Base-by-base conservation (phyloP, 768 basidiomycete species). In the Phlegmacium glaucopus region DNA sequence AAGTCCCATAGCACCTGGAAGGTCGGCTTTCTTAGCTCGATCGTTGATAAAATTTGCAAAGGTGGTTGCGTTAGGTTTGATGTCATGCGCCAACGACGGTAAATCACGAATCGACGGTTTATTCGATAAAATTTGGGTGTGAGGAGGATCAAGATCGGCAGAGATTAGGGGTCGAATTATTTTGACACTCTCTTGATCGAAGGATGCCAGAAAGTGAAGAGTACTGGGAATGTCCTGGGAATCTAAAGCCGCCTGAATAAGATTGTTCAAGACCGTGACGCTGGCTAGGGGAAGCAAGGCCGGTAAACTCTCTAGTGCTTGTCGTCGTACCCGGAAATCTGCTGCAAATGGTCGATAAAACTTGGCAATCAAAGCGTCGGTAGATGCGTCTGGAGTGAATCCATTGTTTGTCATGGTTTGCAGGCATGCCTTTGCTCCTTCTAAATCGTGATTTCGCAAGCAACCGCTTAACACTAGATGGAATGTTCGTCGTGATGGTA, bases 391-490 rank as follows among this genome's bases (percentile, higher is more conserved):
- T 52, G 77, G 62, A 10, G 72, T 70, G 55, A 78, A 71, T 1
- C 82, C 83, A 6, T 78, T 72, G 18, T 69, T 57, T 52, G 70
- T 64, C 89, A 92, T 91, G 16, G 52, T 50, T 9, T 63, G 65
- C n/a, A 90, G 64, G 53, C 64, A 72, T 25, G 64, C 61, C 62
- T 75, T 78, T 40, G 85, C 85, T 34, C 72, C 72, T 47, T 61
- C 55, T 38, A 90, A 61, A 60, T 89, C 75, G 62, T 75, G 70
- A 60, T 90, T 90, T 57, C 78, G 83, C 47, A 91, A 69, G 60
- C 83, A 76, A 26, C 81, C 85, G 9, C 79, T 73, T 10, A 90
- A 65, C 32, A 90, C 71, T 12, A 85, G 70, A 55, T 89, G 85
- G 60, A 76, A 90, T 4, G 88, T 88, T 54, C 79, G 72, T 34